A percentile compares a stretch with the other conserved stretches of the same genome.
phyloP scores from a whole-genome alignment of 768 basidiomycete genomes.

The Rhodotorula graminis region DNA sequence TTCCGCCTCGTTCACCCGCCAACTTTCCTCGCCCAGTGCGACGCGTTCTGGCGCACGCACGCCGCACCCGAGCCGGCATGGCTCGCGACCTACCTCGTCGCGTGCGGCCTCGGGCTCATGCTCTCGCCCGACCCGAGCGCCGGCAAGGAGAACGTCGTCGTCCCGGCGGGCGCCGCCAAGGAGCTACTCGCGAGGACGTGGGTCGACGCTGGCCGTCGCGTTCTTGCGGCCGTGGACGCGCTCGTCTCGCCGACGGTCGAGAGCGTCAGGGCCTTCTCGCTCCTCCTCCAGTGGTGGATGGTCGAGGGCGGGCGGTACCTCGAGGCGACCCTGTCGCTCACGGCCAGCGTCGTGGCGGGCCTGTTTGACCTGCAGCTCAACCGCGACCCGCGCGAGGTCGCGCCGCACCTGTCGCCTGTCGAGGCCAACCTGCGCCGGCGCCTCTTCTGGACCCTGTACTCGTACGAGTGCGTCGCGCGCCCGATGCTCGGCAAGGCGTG shows the following conservation, averaged over 20 bases:
- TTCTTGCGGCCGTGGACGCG: slow-evolving; percentile 22
- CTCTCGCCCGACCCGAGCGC: slow-evolving; percentile 1
- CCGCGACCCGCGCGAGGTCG: slow-evolving; percentile 27
- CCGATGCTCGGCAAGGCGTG: slow-evolving; percentile 5
- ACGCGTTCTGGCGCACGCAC: slow-evolving; percentile 25
- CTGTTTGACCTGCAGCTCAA: slow-evolving; percentile 20
- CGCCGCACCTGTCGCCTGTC: not conserved
- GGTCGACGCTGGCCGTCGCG: slow-evolving; percentile 17
- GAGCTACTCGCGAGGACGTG: slow-evolving; percentile 20
- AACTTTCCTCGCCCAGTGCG: slow-evolving; percentile 18
- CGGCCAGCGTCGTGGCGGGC: not conserved
- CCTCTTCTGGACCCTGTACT: slow-evolving; percentile 24
- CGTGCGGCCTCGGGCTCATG: slow-evolving; percentile 11
- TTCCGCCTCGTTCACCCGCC: slow-evolving; percentile 21
- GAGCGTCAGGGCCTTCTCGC: slow-evolving; percentile 6
- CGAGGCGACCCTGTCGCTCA: not conserved
- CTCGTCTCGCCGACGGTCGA: slow-evolving; percentile 10
- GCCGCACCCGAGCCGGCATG: slow-evolving; percentile 24
- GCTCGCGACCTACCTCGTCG: slow-evolving; percentile 29
- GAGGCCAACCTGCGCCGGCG: slow-evolving; percentile 22
- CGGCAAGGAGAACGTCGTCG: not conserved
- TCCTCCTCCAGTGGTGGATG: slow-evolving; percentile 18
- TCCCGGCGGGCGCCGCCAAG: slow-evolving; percentile 11
- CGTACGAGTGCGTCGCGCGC: not conserved
- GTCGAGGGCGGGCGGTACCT: slow-evolving; percentile 12